Base-by-base conservation (phyloP, 176 grass and related monocot species). In the Aegilops umbellulata region DNA sequence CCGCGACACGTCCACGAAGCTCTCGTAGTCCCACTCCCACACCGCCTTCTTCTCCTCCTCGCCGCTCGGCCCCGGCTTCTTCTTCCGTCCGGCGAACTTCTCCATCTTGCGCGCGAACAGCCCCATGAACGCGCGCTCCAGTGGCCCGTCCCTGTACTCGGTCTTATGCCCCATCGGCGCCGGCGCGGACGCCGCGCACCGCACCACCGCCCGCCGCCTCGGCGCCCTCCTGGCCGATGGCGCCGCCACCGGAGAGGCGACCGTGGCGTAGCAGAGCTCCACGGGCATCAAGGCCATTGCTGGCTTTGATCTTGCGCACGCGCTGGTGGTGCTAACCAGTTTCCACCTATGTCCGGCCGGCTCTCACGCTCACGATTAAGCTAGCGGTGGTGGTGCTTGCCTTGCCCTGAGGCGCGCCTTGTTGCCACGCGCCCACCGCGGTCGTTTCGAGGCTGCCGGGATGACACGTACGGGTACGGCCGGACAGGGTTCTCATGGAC, bases 81-180 rank as follows among this genome's bases (percentile, higher is more conserved):
- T 38, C 24, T 53, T 42, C 32, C 63, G 24, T 20, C 76, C 79
- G 19, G 67, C 69, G 36, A 82, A 92, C 90, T 95, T 95, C 88
- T 95, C 90, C 96, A 98, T 98, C 83, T 98, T 98, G 57, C 93
- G 83, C 7, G 93, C 93, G 86, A 98, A 95, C 4, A 95, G 84
- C 0, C 88, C 89, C 96, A 95, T 98, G 90, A 98, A 98, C 7
- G 92, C 86, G 63, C 91, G 93, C 83, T 90, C 96, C 26, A 95
- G 88, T 6, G 84, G 82, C 20, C 93, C 96, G 76, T 98, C 93
- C 1, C 88, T 79, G 85, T 95, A 98, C 79, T 92, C 85, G 74
- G 96, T 98, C 90, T 98, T 98, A 69, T 98, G 74, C 55, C 93
- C 90, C 93, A 95, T 98, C 10, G 96, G 95, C 55, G 96, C 93